Evolutionary conservation across 768 basidiomycete genomes (phyloP), one percentile per base, ranked within the genome.

Genomic region (Rhodotorula paludigena): DNA sequence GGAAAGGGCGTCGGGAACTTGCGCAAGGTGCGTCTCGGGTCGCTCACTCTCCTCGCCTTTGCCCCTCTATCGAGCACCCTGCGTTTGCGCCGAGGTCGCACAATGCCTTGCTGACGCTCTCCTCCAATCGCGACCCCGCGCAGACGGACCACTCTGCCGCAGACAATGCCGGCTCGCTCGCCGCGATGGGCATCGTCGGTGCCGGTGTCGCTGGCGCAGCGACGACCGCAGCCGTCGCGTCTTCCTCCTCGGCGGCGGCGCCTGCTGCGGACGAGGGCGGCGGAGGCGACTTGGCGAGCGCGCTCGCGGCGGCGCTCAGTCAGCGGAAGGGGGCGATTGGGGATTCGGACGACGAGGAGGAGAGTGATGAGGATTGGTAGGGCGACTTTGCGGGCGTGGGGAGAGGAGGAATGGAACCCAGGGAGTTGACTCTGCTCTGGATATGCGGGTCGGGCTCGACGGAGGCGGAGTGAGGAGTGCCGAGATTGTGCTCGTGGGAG

Each of bases 241-340:
- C 18, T 38, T 23, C 42, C 1, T 30, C 51, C 3, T 25, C 36
- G 0, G 59, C 62, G 4, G 66, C 36, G 16, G 74, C 53, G 25
- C 73, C 38, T 38, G 81, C 76, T 7, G 61, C 35, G 21, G 52
- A 11, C 20, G 51, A 20, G 20, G 18, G 52, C 18, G 85, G 81
- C 20, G 89, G 87, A 18, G 87, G 84, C 0, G 87, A 92, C 78
- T 77, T 96, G 66, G 92, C 92, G 0, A 83, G 85, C 7, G 89
- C 90, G 16, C 79, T 96, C 56, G 92, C 91, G 12, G 88, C 85
- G 57, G 92, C 92, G 4, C 78, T 97, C 69, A 80, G 87, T 74
- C 85, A 87, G 77, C 80, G 92, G 74, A 94, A 90, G 77, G 90
- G 89, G 80, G 87, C 89, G 75, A 80, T 96, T 74, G 91, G 89